These are phyloP conservation scores for Penicillium canariense DNA, from an alignment of 495 filamentous ascomycete species.

Conservation along the genomic window DNA sequence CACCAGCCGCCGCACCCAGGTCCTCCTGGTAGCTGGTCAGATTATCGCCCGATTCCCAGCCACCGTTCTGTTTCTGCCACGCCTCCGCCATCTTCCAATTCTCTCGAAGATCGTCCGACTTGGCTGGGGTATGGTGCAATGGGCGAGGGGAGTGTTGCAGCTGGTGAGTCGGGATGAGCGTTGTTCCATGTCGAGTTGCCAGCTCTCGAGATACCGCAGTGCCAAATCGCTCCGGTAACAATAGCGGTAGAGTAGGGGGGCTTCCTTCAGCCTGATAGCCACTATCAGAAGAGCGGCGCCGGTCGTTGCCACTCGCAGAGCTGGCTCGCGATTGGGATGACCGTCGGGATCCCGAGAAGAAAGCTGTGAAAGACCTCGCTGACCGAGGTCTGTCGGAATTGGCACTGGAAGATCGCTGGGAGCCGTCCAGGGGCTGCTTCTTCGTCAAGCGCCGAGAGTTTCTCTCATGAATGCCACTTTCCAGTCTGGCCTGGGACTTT, in stretches of 20 bases:
- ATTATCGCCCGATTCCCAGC: background rate
- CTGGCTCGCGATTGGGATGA: slow-evolving; percentile 33
- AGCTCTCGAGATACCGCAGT: slow-evolving; percentile 36
- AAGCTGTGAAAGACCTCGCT: slow-evolving; percentile 27
- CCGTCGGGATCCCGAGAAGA: slow-evolving; percentile 35
- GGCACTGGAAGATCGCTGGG: slow-evolving; percentile 35
- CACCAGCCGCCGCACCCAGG: background rate
- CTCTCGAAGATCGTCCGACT: slow-evolving; percentile 27
- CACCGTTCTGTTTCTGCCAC: slow-evolving; percentile 19
- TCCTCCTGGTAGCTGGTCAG: background rate
- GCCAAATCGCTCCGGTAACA: slow-evolving; percentile 35
- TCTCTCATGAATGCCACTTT: slow-evolving; percentile 22
- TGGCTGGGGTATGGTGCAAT: slow-evolving; percentile 14
- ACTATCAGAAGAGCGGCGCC: slow-evolving; percentile 10
- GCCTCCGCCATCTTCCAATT: slow-evolving; percentile 29
- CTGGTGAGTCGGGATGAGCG: slow-evolving; percentile 20
- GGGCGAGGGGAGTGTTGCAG: slow-evolving; percentile 5
- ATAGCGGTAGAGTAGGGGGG: slow-evolving; percentile 24
- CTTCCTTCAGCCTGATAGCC: background rate
- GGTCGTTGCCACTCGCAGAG: slow-evolving; percentile 23
- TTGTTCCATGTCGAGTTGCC: slow-evolving; percentile 27
- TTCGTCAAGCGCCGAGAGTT: slow-evolving; percentile 37
- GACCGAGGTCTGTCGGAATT: slow-evolving; percentile 29
- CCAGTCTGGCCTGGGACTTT: slow-evolving; percentile 23
- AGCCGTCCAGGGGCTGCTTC: slow-evolving; percentile 34